A percentile compares a stretch with the other conserved stretches of the same genome.
Evolutionary conservation across 352 stramenopile species (phyloP).

Genomic region (Thraustochytrium striatum): DNA sequence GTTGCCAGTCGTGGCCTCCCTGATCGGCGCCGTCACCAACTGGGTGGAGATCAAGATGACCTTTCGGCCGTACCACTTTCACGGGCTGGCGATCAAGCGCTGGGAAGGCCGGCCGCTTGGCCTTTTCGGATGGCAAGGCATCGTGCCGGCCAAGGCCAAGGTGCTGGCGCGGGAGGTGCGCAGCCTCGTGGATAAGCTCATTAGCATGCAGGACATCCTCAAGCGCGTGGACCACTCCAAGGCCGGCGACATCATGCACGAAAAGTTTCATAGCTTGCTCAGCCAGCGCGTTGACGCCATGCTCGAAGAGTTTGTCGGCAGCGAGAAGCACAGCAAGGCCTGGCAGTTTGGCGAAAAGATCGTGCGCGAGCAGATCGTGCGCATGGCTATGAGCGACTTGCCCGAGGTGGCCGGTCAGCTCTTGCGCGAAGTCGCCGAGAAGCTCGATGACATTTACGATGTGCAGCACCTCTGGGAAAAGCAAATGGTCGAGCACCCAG

Average conservation of each 20-base stretch:
- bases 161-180: constrained; percentile 88
- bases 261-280: not conserved
- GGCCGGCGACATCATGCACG: constrained; percentile 54
- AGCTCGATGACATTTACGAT: constrained; percentile 86
- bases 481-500: constrained; percentile 80
- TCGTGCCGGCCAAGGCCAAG: constrained; percentile 90
- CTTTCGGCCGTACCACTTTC: constrained; percentile 91
- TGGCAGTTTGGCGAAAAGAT: not conserved
- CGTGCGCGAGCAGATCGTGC: not conserved
- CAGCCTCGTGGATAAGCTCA: constrained; percentile 88
- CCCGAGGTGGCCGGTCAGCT: constrained; percentile 51
- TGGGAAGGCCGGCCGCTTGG: not conserved
- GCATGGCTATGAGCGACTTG: not conserved
- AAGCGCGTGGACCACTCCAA: constrained; percentile 70
- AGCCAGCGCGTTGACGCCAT: not conserved
- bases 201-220: constrained; percentile 82
- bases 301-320: not conserved
- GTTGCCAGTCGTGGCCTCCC: constrained; percentile 49
- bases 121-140: constrained; percentile 86
- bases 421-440: constrained; percentile 80
- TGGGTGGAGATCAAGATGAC: constrained; percentile 88
- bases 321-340: constrained; percentile 55
- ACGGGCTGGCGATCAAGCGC: constrained; percentile 61
- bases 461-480: constrained; percentile 82
- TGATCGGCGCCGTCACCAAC: constrained; percentile 52